phyloP scores from a whole-genome alignment of 805 yeast genomes.

The Kodamaea laetipori region DNA sequence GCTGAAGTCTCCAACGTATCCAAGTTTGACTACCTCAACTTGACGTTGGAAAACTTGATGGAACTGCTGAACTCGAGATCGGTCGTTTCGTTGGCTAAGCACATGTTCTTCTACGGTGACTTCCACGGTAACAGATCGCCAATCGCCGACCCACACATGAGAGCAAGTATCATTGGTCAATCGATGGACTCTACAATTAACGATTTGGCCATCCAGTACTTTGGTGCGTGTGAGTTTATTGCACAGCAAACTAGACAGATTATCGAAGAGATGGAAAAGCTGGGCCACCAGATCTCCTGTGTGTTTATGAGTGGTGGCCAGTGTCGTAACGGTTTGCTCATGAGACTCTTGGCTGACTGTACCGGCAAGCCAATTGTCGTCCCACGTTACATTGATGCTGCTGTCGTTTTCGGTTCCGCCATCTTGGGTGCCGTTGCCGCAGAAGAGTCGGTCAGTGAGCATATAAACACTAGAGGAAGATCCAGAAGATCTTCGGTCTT shows the following conservation, averaged over 20 bases:
- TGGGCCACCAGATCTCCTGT: constrained; percentile 76
- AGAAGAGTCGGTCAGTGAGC: constrained; percentile 53
- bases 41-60: constrained; percentile 67
- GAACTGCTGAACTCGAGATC: constrained; percentile 61
- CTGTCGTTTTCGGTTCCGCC: constrained; percentile 96
- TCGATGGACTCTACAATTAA: constrained; percentile 87
- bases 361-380: constrained; percentile 89
- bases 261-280: constrained; percentile 74
- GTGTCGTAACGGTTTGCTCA: constrained; percentile 85
- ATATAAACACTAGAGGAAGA: constrained; percentile 34
- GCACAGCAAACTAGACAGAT: constrained; percentile 98
- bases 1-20: constrained; percentile 72
- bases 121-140: constrained; percentile 97
- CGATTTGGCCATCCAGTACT: constrained; percentile 79
- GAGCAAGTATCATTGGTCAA: constrained; percentile 89
- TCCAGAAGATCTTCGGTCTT: constrained; percentile 39
- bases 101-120: constrained; percentile 92
- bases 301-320: constrained; percentile 96
- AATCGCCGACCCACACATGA: constrained; percentile 93
- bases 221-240: constrained; percentile 95
- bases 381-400: constrained; percentile 94
- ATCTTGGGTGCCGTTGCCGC: constrained; percentile 94
- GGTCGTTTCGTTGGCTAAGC: constrained; percentile 77
- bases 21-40: constrained; percentile 81
- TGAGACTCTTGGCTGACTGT: constrained; percentile 89